Evolutionary conservation across 176 grass and related monocot species (phyloP).

Genomic region (Hyparrhenia diplandra): DNA sequence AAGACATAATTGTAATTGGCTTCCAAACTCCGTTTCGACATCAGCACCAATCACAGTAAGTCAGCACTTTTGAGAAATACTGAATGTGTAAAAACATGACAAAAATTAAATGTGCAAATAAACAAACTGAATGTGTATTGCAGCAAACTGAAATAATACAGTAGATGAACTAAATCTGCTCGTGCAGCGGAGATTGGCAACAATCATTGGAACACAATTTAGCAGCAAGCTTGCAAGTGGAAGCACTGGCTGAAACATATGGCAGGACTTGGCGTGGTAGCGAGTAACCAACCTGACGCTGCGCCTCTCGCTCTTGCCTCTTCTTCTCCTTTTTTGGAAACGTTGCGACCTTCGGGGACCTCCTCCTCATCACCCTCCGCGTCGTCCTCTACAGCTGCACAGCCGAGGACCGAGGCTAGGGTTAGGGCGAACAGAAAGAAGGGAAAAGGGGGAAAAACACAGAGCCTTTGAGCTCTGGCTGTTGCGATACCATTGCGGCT

Average conservation of each 20-base stretch:
- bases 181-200: background rate
- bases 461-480: background rate
- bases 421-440: background rate
- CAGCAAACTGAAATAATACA: background rate
- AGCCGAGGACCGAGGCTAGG: background rate
- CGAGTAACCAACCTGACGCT: conserved; percentile 54
- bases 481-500: conserved; percentile 40
- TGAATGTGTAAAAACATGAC: background rate
- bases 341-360: conserved; percentile 33
- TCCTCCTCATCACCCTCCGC: conserved; percentile 63
- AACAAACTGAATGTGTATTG: background rate
- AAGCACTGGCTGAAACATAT: background rate
- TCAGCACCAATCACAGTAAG: background rate
- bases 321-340: conserved; percentile 94
- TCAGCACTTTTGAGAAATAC: background rate
- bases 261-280: background rate
- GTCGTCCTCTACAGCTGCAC: conserved; percentile 34
- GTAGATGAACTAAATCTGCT: background rate
- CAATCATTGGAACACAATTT: background rate
- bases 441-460: too few relatives aligned
- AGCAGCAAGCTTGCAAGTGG: background rate
- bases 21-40: background rate
- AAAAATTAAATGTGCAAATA: background rate
- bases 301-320: conserved; percentile 68
- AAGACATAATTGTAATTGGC: background rate